phyloP scores from a whole-genome alignment of 495 filamentous ascomycete genomes.

The Annulohypoxylon maeteangense region DNA sequence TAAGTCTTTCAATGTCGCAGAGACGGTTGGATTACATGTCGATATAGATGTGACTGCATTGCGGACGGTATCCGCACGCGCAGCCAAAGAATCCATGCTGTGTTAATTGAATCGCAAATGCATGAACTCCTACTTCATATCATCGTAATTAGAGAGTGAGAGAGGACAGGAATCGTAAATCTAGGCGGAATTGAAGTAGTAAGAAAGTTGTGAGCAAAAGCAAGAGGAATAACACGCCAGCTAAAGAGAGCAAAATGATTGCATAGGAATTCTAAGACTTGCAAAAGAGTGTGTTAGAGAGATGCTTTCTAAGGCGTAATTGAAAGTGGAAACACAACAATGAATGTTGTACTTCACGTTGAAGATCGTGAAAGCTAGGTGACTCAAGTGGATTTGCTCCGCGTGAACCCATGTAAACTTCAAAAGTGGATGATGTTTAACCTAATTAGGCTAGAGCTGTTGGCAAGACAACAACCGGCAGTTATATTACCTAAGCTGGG shows the following conservation, averaged over 20 bases:
- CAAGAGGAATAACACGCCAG: constrained; percentile 9
- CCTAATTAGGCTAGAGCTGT: neutral
- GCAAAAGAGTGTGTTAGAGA: constrained; percentile 28
- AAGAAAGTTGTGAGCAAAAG: neutral
- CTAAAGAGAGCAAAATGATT: constrained; percentile 37
- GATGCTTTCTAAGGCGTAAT: constrained; percentile 3
- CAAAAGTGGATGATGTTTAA: neutral
- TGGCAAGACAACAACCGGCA: neutral
- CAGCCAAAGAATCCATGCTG: constrained; percentile 58
- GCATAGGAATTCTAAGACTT: constrained; percentile 36
- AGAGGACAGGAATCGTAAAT: neutral
- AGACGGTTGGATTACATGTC: constrained; percentile 63
- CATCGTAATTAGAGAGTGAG: constrained; percentile 32
- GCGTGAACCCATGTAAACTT: constrained; percentile 1
- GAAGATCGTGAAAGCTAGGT: constrained; percentile 2
- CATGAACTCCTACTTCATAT: constrained; percentile 42
- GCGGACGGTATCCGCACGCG: constrained; percentile 62
- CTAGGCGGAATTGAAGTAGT: neutral
- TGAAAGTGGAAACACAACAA: neutral
- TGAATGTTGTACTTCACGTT: neutral
- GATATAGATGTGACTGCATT: constrained; percentile 60
- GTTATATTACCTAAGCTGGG: neutral
- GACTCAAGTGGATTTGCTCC: neutral
- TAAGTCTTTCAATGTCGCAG: constrained; percentile 60
- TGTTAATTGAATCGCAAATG: constrained; percentile 25